Evolutionary conservation across 2,329 filamentous ascomycete genomes (phyloP), one percentile per base, ranked within the genome.

Genomic region (Colletotrichum trifolii): DNA sequence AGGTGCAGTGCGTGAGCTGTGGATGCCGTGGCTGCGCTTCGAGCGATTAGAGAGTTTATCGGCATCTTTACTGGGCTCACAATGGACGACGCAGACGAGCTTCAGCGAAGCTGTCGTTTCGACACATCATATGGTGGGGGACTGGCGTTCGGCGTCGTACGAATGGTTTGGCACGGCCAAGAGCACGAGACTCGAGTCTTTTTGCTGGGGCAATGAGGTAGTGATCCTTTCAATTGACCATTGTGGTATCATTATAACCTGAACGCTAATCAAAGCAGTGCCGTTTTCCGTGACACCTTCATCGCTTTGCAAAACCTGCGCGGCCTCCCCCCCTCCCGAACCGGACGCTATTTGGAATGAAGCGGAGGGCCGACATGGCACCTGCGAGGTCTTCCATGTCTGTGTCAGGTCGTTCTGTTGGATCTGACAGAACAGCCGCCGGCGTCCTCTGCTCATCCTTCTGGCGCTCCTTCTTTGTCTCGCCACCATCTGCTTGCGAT

Each of bases 1-100:
- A 92, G 42, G 90, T 98, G 38, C 91, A 98, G 78, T 99, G 96
- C 75, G 93, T 98, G 55, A 97, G 88, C 79, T 99, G 96, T 78
- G 96, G 96, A 8, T 99, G 96, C 77, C 85, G 92, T 73, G 95
- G 95, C 1, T 98, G 95, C 77, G 87, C 92, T 13, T 97, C 94
- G 50, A 91, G 88, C 73, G 94, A 97, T 76, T 97, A 76, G 38
- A 63, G 33, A 40, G n/a, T 17, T n/a, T 33, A 17, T 42, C 9
- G 13, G 38, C 8, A 35, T 49, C 45, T 49, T 25, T 5, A 5
- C 25, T 25, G 25, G 25, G 25, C 2, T 25, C 25, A 25, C 25
- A 25, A 25, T 3, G 25, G 25, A 25, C 25, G 25, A 25, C 25
- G 25, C 25, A 25, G 25, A 25, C 25, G 25, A 25, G 25, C 25